Evolutionary conservation across 2,329 filamentous ascomycete species (phyloP), one percentile per base, ranked within the genome.

Genomic region (Daldinia eschscholtzii): DNA sequence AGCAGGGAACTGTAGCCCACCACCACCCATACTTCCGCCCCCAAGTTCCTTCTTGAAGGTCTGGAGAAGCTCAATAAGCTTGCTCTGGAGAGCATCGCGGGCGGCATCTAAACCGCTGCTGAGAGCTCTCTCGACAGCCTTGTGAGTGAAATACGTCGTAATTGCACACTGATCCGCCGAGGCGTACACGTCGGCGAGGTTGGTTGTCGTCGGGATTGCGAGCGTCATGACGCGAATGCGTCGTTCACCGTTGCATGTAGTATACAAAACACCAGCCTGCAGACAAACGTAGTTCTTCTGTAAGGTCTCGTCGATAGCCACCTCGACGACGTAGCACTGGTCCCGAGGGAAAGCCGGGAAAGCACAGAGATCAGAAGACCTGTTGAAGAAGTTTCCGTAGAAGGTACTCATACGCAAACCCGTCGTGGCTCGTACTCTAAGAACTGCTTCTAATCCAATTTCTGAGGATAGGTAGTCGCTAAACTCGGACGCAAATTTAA

Each of bases 331-430:
- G 78, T 98, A 98, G 71, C 93, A 94, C 80, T 99, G 96, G 77
- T 99, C 96, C 78, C 96, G 91, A 35, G 96, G 96, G 85, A 99
- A 98, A 0, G 96, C 94, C 1, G 96, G 96, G 86, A 99, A 99
- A 12, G 96, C 96, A 80, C 96, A 98, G 35, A 99, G 89, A 82
- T 99, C 96, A 15, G 94, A 98, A 79, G 93, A 97, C 74, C 96
- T 89, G 84, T 98, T 99, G 87, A 99, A 99, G 83, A 99, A 99
- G 84, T 99, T 99, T 74, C 96, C 96, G 81, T 98, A 99, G 83
- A 99, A 99, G 1, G 95, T 94, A 83, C 91, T 97, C 92, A 98
- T 98, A 61, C 96, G 90, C 66, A 99, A 83, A 59, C 96, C 96
- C 26, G 94, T 98, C 1, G 94, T 98, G 18, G 96, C 96, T 73